A percentile compares a stretch with the other conserved stretches of the same genome.
These are phyloP conservation scores for Cladosporium velox DNA, from an alignment of 2,329 filamentous ascomycete species.

Conservation along the genomic window DNA sequence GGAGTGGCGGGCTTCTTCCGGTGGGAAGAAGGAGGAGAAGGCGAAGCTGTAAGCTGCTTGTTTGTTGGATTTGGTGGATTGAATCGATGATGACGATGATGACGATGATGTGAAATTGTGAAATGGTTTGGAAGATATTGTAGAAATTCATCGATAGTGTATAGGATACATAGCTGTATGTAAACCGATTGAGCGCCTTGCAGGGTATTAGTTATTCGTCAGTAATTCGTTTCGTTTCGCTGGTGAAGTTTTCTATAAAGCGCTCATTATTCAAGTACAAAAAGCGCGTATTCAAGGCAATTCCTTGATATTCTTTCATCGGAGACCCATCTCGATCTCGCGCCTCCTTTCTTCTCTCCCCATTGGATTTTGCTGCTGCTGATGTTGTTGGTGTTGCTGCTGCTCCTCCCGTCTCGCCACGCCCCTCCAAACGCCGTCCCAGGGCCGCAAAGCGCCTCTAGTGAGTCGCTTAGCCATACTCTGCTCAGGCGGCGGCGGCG, in stretches of 20 bases:
- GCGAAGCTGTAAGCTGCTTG: conserved; percentile 7
- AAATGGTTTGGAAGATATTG: neutral
- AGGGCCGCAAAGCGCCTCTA: conserved; percentile 26
- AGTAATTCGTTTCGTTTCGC: neutral
- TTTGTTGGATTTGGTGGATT: neutral
- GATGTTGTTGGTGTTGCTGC: conserved; percentile 26
- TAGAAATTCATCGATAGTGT: neutral
- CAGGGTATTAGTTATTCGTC: neutral
- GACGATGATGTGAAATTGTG: neutral
- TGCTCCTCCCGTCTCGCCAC: conserved; percentile 14
- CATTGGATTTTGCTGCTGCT: conserved; percentile 38
- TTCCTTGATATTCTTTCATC: neutral
- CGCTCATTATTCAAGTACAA: neutral
- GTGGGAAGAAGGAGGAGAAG: neutral
- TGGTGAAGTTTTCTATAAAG: neutral
- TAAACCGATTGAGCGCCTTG: neutral
- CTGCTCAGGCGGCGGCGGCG: conserved; percentile 1
- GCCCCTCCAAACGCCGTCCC: conserved; percentile 37
- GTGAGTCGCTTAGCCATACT: conserved; percentile 5
- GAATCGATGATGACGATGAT: neutral
- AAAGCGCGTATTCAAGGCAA: neutral
- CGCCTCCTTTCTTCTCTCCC: conserved; percentile 38
- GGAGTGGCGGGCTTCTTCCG: conserved; percentile 18
- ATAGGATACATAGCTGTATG: neutral
- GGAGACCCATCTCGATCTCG: conserved; percentile 44